These are phyloP conservation scores for Purshia tridentata DNA, from an alignment of 306 rosid species.

Conservation along the genomic window DNA sequence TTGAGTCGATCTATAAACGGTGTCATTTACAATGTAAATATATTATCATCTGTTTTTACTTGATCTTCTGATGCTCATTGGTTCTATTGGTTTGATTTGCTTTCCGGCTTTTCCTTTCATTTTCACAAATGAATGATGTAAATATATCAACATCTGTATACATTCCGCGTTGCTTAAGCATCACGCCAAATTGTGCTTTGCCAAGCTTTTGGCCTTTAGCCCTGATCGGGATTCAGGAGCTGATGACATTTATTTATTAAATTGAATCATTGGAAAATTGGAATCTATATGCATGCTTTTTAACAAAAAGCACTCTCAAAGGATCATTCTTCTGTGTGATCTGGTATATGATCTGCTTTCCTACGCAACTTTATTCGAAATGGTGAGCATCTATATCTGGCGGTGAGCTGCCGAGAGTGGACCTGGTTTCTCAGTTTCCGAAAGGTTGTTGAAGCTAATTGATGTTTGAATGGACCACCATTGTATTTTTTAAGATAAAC, in stretches of 20 bases:
- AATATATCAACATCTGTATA: too few species aligned
- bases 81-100: not conserved
- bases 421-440: not conserved
- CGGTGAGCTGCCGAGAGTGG: not conserved
- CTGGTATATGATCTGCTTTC: not conserved
- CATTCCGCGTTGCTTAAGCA: not conserved
- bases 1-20: slow-evolving; percentile 18
- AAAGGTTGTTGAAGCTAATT: not conserved
- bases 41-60: not conserved
- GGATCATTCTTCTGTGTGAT: not conserved
- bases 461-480: not conserved
- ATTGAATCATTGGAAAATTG: not conserved
- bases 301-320: not conserved
- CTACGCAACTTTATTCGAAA: not conserved
- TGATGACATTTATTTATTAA: not conserved
- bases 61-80: not conserved
- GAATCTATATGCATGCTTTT: not conserved
- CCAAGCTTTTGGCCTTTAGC: not conserved
- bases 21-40: slow-evolving; percentile 21
- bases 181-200: not conserved
- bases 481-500: too few species aligned
- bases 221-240: not conserved
- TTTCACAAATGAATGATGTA: not conserved
- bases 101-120: not conserved
- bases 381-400: slow-evolving; percentile 11